These are phyloP conservation scores for Kwoniella shivajii DNA, from an alignment of 1,284 basidiomycete genomes.

Conservation along the genomic window DNA sequence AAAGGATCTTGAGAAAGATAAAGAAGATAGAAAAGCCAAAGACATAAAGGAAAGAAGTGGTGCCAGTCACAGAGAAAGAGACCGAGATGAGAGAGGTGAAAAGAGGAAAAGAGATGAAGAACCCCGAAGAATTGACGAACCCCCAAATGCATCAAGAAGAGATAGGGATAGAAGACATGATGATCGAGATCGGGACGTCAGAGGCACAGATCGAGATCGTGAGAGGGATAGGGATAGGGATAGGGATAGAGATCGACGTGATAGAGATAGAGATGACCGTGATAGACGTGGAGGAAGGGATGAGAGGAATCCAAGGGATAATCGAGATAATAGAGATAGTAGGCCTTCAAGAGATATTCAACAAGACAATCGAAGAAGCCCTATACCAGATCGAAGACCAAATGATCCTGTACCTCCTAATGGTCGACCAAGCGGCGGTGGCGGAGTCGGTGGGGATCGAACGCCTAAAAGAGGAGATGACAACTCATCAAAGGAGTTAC, in stretches of 20 bases:
- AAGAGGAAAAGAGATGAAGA: constrained; percentile 59
- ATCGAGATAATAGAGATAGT: constrained; percentile 3
- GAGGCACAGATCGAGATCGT: constrained; percentile 14
- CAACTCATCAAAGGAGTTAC: constrained; percentile 16
- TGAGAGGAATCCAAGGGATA: not conserved
- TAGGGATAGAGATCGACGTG: not conserved
- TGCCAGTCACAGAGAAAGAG: constrained; percentile 21
- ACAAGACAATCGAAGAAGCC: constrained; percentile 8
- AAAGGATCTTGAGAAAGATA: constrained; percentile 32
- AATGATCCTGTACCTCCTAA: constrained; percentile 1
- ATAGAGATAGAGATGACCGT: not conserved
- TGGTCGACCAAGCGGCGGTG: not conserved
- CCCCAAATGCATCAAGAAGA: constrained; percentile 5
- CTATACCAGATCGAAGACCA: not conserved
- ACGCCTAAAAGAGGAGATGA: constrained; percentile 24
- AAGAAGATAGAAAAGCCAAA: constrained; percentile 26
- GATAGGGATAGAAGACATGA: constrained; percentile 32
- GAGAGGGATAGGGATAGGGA: constrained; percentile 9
- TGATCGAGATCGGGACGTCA: constrained; percentile 12
- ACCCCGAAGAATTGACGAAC: constrained; percentile 16
- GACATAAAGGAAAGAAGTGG: constrained; percentile 23
- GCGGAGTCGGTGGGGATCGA: constrained; percentile 16
- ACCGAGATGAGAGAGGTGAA: constrained; percentile 32
- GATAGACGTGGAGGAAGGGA: constrained; percentile 8
- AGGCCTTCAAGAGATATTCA: not conserved